Evolutionary conservation across 805 yeast genomes (phyloP), one percentile per base, ranked within the genome.

Genomic region (Candida golubevii): DNA sequence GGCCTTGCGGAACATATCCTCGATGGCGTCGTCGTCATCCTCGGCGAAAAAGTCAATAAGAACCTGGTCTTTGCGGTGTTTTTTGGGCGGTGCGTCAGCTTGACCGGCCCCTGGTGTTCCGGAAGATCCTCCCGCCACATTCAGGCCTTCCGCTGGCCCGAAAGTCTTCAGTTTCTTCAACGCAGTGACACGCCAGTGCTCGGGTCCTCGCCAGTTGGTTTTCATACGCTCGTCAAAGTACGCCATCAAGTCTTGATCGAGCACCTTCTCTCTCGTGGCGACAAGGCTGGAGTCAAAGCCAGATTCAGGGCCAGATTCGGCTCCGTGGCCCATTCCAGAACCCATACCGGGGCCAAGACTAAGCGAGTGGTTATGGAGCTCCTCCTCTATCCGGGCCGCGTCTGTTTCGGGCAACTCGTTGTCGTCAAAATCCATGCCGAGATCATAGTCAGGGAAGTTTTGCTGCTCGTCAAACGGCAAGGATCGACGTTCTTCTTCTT

Each of bases 161-260:
- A 65, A 38, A 18, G 57, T 60, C 46, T 65, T 67, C 26, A 67
- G 52, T 51, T 72, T 72, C 55, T 79, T 83, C 35, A 54, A 49
- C 33, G 51, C 48, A 5, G 55, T 31, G 11, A 91, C 84, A 63
- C 85, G 85, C 97, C 97, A 91, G 64, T 88, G 95, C 51, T 87
- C 91, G 11, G 91, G 75, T 8, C 97, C 97, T 27, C 95, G 78
- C 97, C 97, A 90, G 59, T 80, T 85, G 29, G 72, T 66, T 45
- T 73, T 77, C 63, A 88, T 71, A 15, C 80, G 74, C 42, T 80
- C 81, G 59, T 89, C 96, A 62, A 88, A 88, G 59, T 88, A 85
- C 2, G 89, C 84, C 77, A 87, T 79, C 35, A 88, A 65, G 55
- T 83, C 87, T 39, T 72, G 73, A 54, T 82, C 87, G 50, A 78